Conservation (phyloP, 2,329 filamentous ascomycete species). For the Fusarium phyllophilum region DNA sequence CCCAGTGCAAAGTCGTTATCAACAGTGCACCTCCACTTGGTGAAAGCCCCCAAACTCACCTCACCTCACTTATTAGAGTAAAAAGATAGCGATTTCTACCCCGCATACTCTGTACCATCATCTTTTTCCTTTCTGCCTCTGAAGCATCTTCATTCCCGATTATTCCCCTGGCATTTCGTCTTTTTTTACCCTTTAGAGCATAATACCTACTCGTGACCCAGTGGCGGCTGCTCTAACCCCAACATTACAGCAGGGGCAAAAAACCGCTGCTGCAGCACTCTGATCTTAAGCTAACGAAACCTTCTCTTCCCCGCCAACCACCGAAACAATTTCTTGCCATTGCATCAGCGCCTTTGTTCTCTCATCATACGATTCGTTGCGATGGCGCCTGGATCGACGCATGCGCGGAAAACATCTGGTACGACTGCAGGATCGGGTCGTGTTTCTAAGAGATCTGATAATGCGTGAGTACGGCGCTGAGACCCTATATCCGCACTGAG, state of each 20-base stretch:
- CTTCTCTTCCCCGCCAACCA: neutral
- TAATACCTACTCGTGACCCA: conserved; percentile 1
- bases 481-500: neutral
- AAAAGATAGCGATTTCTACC: neutral
- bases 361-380: neutral
- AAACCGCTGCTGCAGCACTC: neutral
- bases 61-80: neutral
- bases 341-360: neutral
- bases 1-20: conserved; percentile 7
- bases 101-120: neutral
- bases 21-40: neutral
- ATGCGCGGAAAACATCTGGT: conserved; percentile 28
- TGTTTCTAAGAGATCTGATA: conserved; percentile 42
- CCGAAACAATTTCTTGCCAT: neutral
- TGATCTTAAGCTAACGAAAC: conserved; percentile 4
- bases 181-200: neutral
- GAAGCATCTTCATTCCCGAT: neutral
- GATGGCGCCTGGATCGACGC: conserved; percentile 36
- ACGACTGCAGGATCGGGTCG: conserved; percentile 23
- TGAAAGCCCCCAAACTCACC: neutral
- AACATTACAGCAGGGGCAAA: neutral
- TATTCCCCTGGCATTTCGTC: too few relatives aligned
- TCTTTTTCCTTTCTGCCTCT: neutral
- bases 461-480: conserved; percentile 32
- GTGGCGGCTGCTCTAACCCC: conserved; percentile 8